phyloP scores from a whole-genome alignment of 805 yeast species.

The Saturnispora gosingensis region DNA sequence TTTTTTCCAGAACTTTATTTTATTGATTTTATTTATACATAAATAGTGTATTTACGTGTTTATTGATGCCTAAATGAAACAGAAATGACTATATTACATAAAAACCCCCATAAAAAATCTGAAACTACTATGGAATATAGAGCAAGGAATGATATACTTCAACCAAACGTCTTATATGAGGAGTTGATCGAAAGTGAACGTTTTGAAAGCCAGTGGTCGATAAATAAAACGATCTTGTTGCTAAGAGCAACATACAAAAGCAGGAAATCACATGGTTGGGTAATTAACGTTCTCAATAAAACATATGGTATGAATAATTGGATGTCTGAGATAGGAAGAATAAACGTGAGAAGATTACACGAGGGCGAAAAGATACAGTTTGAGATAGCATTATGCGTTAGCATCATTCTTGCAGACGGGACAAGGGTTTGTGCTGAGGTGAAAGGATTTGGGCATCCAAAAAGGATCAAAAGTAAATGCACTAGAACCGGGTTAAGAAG shows the following conservation, averaged over 20 bases:
- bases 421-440: neutral
- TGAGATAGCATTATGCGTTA: neutral
- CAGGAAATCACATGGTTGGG: neutral
- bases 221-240: constrained; percentile 15
- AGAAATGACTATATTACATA: neutral
- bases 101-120: neutral
- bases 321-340: constrained; percentile 21
- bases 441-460: neutral
- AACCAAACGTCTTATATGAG: constrained; percentile 10
- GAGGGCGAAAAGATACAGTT: neutral
- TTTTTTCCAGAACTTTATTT: neutral
- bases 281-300: constrained; percentile 25
- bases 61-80: neutral
- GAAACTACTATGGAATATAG: neutral
- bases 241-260: constrained; percentile 1
- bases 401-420: constrained; percentile 2
- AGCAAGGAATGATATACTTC: constrained; percentile 15
- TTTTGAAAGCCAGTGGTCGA: constrained; percentile 24
- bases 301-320: constrained; percentile 46
- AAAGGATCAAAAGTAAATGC: neutral
- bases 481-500: neutral
- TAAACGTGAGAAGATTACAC: neutral
- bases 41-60: neutral
- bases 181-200: constrained; percentile 20
- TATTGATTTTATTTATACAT: neutral